These are phyloP conservation scores for Scleroderma citrinum DNA, from an alignment of 768 basidiomycete genomes.

Conservation along the genomic window DNA sequence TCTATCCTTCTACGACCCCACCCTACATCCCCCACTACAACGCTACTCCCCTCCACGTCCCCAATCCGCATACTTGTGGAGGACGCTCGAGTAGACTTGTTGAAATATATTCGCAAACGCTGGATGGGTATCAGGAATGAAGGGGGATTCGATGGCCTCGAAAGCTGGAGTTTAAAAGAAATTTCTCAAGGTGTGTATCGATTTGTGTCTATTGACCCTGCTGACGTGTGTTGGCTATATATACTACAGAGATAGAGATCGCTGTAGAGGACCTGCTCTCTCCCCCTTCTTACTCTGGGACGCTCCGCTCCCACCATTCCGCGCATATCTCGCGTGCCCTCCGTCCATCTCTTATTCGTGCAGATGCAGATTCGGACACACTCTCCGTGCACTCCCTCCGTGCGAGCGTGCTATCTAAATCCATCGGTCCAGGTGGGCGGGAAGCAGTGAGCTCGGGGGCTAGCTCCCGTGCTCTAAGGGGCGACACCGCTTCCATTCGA, in stretches of 20 bases:
- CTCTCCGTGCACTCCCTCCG: conserved; percentile 44
- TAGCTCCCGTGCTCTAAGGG: conserved; percentile 19
- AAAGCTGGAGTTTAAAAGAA: conserved; percentile 84
- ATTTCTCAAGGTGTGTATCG: conserved; percentile 39
- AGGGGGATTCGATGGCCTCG: conserved; percentile 78
- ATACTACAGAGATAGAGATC: conserved; percentile 66
- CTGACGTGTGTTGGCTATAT: neutral
- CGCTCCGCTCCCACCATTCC: conserved; percentile 3
- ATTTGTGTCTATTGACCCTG: neutral
- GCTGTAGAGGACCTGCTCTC: conserved; percentile 66
- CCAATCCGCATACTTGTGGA: conserved; percentile 70
- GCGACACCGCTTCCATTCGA: conserved; percentile 36
- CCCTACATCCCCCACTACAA: conserved; percentile 47
- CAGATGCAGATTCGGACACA: conserved; percentile 34
- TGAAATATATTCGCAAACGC: conserved; percentile 67
- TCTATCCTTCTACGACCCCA: conserved; percentile 66
- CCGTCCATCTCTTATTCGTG: conserved; percentile 24
- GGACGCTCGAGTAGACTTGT: conserved; percentile 41
- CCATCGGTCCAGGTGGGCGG: conserved; percentile 19
- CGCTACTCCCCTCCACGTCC: conserved; percentile 66
- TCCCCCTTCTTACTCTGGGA: conserved; percentile 24
- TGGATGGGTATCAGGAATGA: conserved; percentile 73
- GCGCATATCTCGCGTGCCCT: conserved; percentile 22
- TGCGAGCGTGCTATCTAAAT: conserved; percentile 35
- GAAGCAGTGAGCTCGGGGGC: conserved; percentile 21